phyloP scores from a whole-genome alignment of 805 yeast genomes.

The Candida broadrunensis region DNA sequence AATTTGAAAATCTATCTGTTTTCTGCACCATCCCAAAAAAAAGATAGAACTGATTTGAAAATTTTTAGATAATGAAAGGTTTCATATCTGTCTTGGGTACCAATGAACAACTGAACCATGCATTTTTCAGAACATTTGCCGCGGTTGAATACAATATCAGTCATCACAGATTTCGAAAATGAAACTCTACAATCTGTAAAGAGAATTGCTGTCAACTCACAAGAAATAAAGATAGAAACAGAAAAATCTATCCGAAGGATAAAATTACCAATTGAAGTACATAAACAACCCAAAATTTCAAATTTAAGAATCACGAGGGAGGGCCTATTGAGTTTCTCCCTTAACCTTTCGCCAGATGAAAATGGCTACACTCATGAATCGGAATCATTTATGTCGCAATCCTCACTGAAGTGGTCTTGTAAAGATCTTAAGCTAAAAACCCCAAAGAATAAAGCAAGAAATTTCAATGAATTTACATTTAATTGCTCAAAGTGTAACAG shows the following conservation, averaged over 20 bases:
- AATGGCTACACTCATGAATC: neutral
- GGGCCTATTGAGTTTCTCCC: neutral
- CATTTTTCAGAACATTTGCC: constrained; percentile 22
- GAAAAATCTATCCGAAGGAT: neutral
- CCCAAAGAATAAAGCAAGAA: constrained; percentile 15
- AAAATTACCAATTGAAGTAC: neutral
- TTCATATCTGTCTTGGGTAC: no score
- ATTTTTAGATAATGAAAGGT: no score
- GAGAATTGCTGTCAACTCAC: neutral
- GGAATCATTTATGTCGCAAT: constrained; percentile 3
- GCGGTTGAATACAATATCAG: constrained; percentile 14
- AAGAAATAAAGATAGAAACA: neutral
- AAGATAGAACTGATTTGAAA: no score
- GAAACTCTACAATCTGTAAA: neutral
- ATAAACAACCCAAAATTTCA: neutral
- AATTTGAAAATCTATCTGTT: no score
- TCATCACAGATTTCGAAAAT: neutral
- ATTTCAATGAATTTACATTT: constrained; percentile 23
- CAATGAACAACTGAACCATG: no score
- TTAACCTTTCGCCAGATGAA: neutral
- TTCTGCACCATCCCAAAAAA: no score
- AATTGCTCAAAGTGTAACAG: constrained; percentile 29
- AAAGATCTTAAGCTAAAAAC: constrained; percentile 35
- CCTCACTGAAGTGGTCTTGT: constrained; percentile 39
- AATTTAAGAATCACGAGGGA: neutral